Percentiles rank a stretch among this genome's conserved stretches.
Evolutionary conservation across 345 rosid species (phyloP).

Genomic region (Gossypium turneri): DNA sequence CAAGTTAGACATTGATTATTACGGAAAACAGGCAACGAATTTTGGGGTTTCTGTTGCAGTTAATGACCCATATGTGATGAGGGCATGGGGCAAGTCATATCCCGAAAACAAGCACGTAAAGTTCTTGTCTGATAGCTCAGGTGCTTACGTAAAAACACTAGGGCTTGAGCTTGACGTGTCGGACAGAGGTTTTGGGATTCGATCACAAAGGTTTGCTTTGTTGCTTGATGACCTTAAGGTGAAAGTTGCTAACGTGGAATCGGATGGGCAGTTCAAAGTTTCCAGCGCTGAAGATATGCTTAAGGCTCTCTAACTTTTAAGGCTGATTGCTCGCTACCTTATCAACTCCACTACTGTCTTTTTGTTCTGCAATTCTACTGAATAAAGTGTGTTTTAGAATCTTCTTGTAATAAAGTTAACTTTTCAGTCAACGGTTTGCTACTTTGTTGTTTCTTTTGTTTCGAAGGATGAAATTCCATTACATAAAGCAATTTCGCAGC

Average conservation of each 20-base stretch:
- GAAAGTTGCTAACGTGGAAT: slow-evolving; percentile 56
- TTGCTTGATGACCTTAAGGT: slow-evolving; percentile 59
- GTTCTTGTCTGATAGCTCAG: slow-evolving; percentile 65
- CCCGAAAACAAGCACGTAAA: slow-evolving; percentile 61
- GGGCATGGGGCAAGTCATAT: slow-evolving; percentile 59
- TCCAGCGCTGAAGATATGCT: slow-evolving; percentile 60
- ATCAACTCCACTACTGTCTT: neutral
- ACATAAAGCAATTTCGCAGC: too few relatives aligned
- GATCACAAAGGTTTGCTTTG: slow-evolving; percentile 58
- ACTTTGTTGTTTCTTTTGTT: neutral
- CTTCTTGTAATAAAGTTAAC: neutral
- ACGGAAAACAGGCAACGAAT: neutral
- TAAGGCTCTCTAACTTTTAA: slow-evolving; percentile 25
- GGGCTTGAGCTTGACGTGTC: slow-evolving; percentile 59
- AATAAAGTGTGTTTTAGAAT: neutral
- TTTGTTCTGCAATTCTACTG: neutral
- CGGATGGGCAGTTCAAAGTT: slow-evolving; percentile 56
- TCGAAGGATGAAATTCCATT: too few relatives aligned
- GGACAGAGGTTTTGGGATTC: slow-evolving; percentile 54
- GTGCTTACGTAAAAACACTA: slow-evolving; percentile 47
- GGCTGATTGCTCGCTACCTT: neutral
- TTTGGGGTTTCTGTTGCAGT: slow-evolving; percentile 30
- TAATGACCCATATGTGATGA: slow-evolving; percentile 62
- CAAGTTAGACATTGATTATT: neutral
- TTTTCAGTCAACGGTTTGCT: neutral